Percentiles rank a stretch among this genome's conserved stretches.
Conservation (phyloP, 306 rosid species). For the Begonia peltatifolia region DNA sequence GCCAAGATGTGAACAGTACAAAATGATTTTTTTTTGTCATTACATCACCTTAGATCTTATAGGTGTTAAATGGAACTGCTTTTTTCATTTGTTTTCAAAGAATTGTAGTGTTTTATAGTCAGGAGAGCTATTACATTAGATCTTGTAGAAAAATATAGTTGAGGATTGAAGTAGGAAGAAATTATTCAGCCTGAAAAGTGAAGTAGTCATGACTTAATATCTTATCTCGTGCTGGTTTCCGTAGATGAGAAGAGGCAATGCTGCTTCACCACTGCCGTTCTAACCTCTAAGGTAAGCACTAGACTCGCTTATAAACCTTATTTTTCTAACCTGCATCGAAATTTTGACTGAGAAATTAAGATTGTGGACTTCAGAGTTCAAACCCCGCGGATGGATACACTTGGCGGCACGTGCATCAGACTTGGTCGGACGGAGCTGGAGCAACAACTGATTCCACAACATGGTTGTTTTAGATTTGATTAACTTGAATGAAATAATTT, state of each 20-base stretch:
- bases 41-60: too few species aligned
- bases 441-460: too few species aligned
- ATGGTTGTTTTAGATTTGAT: too few species aligned
- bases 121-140: not conserved
- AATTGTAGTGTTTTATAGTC: not conserved
- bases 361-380: conserved; percentile 1
- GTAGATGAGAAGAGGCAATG: conserved; percentile 31
- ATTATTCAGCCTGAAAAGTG: conserved; percentile 2
- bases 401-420: conserved; percentile 70
- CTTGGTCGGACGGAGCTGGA: conserved; percentile 34
- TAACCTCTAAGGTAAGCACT: conserved; percentile 38
- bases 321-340: not conserved
- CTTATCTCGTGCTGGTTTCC: not conserved
- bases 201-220: not conserved
- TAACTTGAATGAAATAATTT: too few species aligned
- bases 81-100: not conserved
- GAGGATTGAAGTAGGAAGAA: not conserved
- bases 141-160: not conserved
- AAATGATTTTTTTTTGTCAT: too few species aligned
- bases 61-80: too few species aligned
- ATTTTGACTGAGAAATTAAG: not conserved
- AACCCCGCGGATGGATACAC: conserved; percentile 20
- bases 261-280: conserved; percentile 46
- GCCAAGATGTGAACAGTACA: not conserved
- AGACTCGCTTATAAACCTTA: not conserved